Conservation (phyloP, 345 rosid genomes). For the Citrus sp. region DNA sequence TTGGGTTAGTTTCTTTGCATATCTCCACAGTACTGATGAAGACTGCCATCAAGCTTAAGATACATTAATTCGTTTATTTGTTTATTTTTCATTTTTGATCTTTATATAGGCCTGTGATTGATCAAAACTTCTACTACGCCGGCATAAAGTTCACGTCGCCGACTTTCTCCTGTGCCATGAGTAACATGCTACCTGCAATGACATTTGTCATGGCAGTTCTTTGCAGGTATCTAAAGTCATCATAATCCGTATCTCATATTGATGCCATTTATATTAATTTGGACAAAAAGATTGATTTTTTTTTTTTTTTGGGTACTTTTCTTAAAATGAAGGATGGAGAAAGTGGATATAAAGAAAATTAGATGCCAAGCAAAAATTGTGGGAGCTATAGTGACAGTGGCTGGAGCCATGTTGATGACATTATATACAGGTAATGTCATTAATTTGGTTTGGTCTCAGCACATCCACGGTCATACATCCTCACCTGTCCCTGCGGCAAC, state of each 20-base stretch:
- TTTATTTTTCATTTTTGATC: not conserved
- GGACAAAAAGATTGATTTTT: too few species aligned
- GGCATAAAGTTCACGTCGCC: slow-evolving; percentile 89
- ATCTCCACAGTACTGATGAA: too few species aligned
- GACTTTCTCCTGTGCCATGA: slow-evolving; percentile 83
- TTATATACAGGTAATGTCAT: slow-evolving; percentile 72
- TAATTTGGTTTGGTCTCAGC: slow-evolving; percentile 51
- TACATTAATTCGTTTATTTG: not conserved
- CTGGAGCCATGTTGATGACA: slow-evolving; percentile 86
- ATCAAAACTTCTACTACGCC: slow-evolving; percentile 89
- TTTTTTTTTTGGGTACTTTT: not conserved
- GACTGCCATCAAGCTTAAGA: not conserved
- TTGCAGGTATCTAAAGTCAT: slow-evolving; percentile 28
- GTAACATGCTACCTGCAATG: slow-evolving; percentile 85
- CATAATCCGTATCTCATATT: not conserved
- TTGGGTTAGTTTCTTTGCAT: slow-evolving; percentile 54
- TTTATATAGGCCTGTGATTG: slow-evolving; percentile 76
- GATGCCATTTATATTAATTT: not conserved
- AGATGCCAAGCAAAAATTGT: slow-evolving; percentile 75
- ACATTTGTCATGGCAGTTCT: slow-evolving; percentile 75
- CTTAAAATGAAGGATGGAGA: slow-evolving; percentile 64
- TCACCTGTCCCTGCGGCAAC: slow-evolving; percentile 14
- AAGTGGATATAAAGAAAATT: slow-evolving; percentile 55
- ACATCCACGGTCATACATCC: slow-evolving; percentile 24
- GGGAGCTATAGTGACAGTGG: slow-evolving; percentile 73